Percentiles rank a stretch among this genome's conserved stretches.
phyloP scores from a whole-genome alignment of 345 rosid genomes.

The Arabis alpina region DNA sequence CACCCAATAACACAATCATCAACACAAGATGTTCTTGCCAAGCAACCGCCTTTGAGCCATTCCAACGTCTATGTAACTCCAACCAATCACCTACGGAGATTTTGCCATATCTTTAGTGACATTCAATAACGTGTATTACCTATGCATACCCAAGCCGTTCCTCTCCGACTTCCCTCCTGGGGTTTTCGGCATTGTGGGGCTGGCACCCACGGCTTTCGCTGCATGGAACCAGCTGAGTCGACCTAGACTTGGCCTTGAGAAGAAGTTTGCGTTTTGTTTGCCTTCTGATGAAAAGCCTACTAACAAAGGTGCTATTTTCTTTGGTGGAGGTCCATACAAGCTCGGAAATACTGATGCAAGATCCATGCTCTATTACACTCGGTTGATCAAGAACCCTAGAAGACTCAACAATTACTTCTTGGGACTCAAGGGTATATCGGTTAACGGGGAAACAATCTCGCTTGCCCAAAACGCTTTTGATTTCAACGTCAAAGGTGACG shows the following conservation, averaged over 20 bases:
- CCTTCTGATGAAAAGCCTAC: constrained; percentile 36
- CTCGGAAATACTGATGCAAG: constrained; percentile 39
- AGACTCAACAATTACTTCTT: constrained; percentile 39
- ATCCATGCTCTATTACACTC: constrained; percentile 38
- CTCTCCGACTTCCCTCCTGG: constrained; percentile 40
- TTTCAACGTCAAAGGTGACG: constrained; percentile 40
- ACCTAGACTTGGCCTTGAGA: constrained; percentile 22
- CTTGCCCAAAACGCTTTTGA: constrained; percentile 25
- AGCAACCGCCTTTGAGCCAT: constrained; percentile 44
- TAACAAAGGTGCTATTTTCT: constrained; percentile 42
- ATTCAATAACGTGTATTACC: constrained; percentile 9
- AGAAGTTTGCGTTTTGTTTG: constrained; percentile 48
- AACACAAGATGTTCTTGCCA: constrained; percentile 35
- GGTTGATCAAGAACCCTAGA: constrained; percentile 31
- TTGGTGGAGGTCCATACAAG: constrained; percentile 45
- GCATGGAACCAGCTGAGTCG: constrained; percentile 36
- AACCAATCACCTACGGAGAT: constrained; percentile 25
- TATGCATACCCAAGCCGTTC: constrained; percentile 41
- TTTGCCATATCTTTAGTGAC: constrained; percentile 23
- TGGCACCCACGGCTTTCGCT: constrained; percentile 38
- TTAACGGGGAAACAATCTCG: constrained; percentile 20
- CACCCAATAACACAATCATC: constrained; percentile 29
- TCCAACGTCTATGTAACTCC: constrained; percentile 30
- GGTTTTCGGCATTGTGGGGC: constrained; percentile 42
- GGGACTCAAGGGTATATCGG: constrained; percentile 37